Conservation (phyloP, 306 rosid genomes). For the Potentilla sterilis region DNA sequence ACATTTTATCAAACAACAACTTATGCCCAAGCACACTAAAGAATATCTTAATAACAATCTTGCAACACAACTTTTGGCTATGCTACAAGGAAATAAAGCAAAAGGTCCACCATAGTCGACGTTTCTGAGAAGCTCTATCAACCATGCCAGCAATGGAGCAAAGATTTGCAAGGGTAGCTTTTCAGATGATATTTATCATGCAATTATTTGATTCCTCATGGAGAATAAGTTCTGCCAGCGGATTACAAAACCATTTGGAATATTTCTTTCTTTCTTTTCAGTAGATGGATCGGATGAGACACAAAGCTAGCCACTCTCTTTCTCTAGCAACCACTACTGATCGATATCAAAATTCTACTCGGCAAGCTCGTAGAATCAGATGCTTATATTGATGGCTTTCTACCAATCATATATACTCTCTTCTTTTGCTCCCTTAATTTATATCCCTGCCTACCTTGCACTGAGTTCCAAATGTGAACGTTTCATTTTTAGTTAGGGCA, state of each 20-base stretch:
- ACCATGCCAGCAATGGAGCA: conserved; percentile 14
- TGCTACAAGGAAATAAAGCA: neutral
- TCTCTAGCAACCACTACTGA: conserved; percentile 20
- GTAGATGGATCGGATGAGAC: conserved; percentile 42
- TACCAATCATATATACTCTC: conserved; percentile 6
- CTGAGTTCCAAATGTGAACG: conserved; percentile 20
- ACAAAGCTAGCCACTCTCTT: conserved; percentile 48
- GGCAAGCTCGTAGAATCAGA: conserved; percentile 54
- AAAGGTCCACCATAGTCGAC: neutral
- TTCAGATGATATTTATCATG: conserved; percentile 30
- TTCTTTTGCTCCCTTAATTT: conserved; percentile 32
- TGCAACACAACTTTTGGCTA: neutral
- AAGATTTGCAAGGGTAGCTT: conserved; percentile 23
- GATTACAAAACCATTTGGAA: conserved; percentile 38
- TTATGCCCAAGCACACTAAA: neutral
- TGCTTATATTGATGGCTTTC: conserved; percentile 39
- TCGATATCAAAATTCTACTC: conserved; percentile 27
- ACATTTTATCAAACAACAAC: neutral
- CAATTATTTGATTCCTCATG: conserved; percentile 38
- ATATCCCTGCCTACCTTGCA: conserved; percentile 27
- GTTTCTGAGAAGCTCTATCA: conserved; percentile 11
- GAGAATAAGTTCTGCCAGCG: conserved; percentile 57
- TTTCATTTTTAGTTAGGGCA: neutral
- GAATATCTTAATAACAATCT: neutral
- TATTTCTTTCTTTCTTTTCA: conserved; percentile 29